phyloP scores from a whole-genome alignment of 768 basidiomycete genomes.

The Pleurotus eryngii region DNA sequence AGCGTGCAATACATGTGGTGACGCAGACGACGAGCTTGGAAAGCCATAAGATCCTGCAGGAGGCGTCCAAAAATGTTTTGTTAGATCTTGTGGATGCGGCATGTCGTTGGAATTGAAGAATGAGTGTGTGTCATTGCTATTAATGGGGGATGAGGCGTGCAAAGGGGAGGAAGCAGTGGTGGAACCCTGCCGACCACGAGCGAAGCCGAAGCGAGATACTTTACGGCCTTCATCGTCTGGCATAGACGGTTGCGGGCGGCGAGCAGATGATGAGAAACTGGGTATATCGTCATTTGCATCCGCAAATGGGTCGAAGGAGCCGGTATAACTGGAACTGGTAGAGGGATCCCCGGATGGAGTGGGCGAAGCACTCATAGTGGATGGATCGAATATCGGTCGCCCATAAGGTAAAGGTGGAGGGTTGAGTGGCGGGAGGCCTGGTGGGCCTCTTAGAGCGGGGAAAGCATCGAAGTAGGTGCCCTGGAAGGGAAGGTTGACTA shows the following conservation, averaged over 20 bases:
- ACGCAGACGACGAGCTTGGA: slow-evolving; percentile 30
- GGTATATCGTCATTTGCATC: slow-evolving; percentile 52
- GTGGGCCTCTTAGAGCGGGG: slow-evolving; percentile 48
- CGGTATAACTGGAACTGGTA: slow-evolving; percentile 54
- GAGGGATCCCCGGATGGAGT: slow-evolving; percentile 39
- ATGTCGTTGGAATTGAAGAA: slow-evolving; percentile 39
- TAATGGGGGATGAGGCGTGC: slow-evolving; percentile 53
- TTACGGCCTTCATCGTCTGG: slow-evolving; percentile 64
- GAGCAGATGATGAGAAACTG: slow-evolving; percentile 28
- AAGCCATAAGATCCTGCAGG: slow-evolving; percentile 13
- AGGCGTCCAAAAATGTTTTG: slow-evolving; percentile 14
- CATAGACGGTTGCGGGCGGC: slow-evolving; percentile 31
- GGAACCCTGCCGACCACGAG: slow-evolving; percentile 64
- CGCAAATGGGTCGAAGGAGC: slow-evolving; percentile 80
- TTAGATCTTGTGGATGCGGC: slow-evolving; percentile 28
- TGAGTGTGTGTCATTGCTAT: slow-evolving; percentile 41
- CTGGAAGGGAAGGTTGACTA: slow-evolving; percentile 53
- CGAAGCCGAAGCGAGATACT: slow-evolving; percentile 80
- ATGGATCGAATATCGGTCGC: slow-evolving; percentile 57
- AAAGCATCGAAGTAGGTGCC: slow-evolving; percentile 71
- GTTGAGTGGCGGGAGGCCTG: slow-evolving; percentile 31
- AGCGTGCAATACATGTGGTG: slow-evolving; percentile 47
- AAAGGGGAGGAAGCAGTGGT: slow-evolving; percentile 56
- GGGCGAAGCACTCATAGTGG: slow-evolving; percentile 34
- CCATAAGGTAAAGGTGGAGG: slow-evolving; percentile 51